A percentile compares a stretch with the other conserved stretches of the same genome.
phyloP scores from a whole-genome alignment of 257 asterid species.

The Solanum verrucosum region DNA sequence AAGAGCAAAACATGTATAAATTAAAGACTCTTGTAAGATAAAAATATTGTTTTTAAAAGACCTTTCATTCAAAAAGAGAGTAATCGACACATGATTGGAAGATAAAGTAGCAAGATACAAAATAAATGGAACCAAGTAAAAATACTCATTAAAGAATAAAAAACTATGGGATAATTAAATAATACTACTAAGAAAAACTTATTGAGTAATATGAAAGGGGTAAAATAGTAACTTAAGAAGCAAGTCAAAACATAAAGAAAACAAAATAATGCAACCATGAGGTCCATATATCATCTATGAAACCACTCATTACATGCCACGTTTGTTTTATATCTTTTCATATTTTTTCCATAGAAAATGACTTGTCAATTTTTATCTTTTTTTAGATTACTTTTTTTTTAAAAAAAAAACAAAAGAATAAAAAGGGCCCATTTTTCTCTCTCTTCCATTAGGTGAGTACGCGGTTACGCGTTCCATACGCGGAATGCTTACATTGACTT shows the following conservation, averaged over 20 bases:
- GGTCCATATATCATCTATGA: not conserved
- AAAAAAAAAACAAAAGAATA: not conserved
- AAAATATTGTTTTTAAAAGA: fast-evolving
- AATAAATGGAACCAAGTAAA: not conserved
- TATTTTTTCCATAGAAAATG: not conserved
- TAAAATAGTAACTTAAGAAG: not conserved
- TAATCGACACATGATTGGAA: not conserved
- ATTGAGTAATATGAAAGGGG: not conserved
- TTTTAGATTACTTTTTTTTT: not conserved
- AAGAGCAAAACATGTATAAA: not conserved
- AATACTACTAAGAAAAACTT: not conserved
- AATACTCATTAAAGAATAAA: not conserved
- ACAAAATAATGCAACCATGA: not conserved
- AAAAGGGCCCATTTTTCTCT: not conserved
- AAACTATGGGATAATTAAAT: not conserved
- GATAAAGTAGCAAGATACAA: not conserved
- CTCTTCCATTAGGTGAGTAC: not conserved
- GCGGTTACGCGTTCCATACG: constrained; percentile 16
- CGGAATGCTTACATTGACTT: constrained; percentile 8
- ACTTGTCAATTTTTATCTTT: not conserved
- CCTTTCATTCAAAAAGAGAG: not conserved
- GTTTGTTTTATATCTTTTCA: not conserved
- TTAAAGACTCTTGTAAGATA: not conserved
- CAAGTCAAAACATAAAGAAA: not conserved
- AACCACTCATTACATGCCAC: not conserved